Conservation (phyloP, 2,329 filamentous ascomycete genomes). For the Ascochyta pisi region DNA sequence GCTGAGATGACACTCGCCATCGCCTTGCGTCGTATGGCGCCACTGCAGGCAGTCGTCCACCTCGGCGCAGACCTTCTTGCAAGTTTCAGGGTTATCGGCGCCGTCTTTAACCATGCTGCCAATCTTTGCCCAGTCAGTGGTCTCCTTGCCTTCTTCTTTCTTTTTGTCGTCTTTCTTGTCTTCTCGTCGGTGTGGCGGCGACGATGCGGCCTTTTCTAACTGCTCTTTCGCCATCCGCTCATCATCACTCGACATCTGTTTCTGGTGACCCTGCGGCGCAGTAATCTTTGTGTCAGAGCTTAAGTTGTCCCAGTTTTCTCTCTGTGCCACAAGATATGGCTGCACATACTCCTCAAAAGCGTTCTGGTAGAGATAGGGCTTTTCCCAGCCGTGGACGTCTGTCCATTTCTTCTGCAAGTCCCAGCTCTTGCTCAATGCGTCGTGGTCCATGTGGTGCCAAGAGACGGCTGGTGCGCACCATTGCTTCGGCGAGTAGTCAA, state of each 20-base stretch:
- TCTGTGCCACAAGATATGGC: constrained; percentile 36
- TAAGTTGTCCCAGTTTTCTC: constrained; percentile 47
- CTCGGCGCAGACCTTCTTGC: constrained; percentile 36
- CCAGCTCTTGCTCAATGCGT: constrained; percentile 40
- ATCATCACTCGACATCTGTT: constrained; percentile 20
- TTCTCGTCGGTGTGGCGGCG: not conserved
- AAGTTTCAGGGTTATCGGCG: constrained; percentile 31
- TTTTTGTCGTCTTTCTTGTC: constrained; percentile 1
- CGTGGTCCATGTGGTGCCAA: constrained; percentile 42
- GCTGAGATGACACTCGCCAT: constrained; percentile 44
- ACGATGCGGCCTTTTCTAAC: constrained; percentile 16
- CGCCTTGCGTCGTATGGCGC: constrained; percentile 34
- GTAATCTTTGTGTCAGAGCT: constrained; percentile 27
- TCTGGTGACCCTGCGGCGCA: constrained; percentile 23
- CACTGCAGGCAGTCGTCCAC: constrained; percentile 48
- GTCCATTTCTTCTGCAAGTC: constrained; percentile 44
- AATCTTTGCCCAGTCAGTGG: constrained; percentile 7
- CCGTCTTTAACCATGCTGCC: constrained; percentile 26
- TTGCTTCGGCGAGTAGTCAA: constrained; percentile 49
- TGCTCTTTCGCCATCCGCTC: constrained; percentile 11
- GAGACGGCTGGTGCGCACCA: constrained; percentile 54
- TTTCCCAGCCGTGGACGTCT: constrained; percentile 37
- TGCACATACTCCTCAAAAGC: constrained; percentile 42
- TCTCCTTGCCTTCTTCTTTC: constrained; percentile 4
- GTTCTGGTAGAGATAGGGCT: constrained; percentile 43